A percentile compares a stretch with the other conserved stretches of the same genome.
Conservation (phyloP, 495 filamentous ascomycete species). For the Neurospora terricola region DNA sequence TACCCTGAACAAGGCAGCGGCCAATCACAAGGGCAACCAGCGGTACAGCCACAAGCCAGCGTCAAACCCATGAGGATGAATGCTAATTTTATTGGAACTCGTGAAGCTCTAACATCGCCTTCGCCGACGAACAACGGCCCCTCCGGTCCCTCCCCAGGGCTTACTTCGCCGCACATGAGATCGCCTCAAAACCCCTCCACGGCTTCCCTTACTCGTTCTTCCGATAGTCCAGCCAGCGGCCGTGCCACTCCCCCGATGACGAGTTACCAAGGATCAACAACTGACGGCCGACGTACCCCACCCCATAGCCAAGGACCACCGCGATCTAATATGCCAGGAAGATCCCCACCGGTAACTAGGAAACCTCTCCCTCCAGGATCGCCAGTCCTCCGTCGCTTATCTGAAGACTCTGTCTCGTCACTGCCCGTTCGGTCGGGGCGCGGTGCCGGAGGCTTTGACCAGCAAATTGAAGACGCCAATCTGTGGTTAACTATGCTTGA, state of each 20-base stretch:
- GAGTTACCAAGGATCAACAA: slow-evolving; percentile 19
- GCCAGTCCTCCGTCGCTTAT: slow-evolving; percentile 27
- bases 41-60: slow-evolving; percentile 36
- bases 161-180: slow-evolving; percentile 25
- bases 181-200: slow-evolving; percentile 22
- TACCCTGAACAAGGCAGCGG: neutral
- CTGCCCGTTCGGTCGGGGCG: slow-evolving; percentile 20
- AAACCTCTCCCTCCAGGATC: slow-evolving; percentile 54
- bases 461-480: slow-evolving; percentile 52
- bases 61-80: slow-evolving; percentile 34
- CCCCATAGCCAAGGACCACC: slow-evolving; percentile 15
- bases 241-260: slow-evolving; percentile 11
- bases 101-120: slow-evolving; percentile 37
- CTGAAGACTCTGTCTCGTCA: slow-evolving; percentile 15
- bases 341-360: slow-evolving; percentile 29
- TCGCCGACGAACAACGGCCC: slow-evolving; percentile 14
- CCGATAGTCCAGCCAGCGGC: neutral
- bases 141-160: slow-evolving; percentile 16
- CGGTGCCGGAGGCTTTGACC: slow-evolving; percentile 54
- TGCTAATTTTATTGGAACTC: slow-evolving; percentile 40
- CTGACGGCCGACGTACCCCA: slow-evolving; percentile 25
- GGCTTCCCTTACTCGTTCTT: slow-evolving; percentile 20
- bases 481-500: slow-evolving; percentile 23
- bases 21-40: slow-evolving; percentile 23
- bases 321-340: slow-evolving; percentile 17